Evolutionary conservation across 768 basidiomycete species (phyloP), one percentile per base, ranked within the genome.

Genomic region (Leccinellum rugosiceps): DNA sequence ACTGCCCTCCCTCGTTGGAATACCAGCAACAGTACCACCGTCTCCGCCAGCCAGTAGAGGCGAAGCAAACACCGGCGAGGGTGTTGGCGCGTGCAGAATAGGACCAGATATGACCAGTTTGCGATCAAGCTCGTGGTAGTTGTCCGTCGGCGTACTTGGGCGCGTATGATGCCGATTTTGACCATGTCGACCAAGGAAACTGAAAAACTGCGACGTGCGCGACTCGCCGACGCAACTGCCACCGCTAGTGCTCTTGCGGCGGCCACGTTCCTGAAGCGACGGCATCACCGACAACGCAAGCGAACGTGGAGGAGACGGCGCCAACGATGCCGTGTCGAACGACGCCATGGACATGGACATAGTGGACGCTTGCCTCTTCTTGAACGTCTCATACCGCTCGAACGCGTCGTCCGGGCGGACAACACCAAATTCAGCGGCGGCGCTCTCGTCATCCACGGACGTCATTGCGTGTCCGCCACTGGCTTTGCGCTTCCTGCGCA

Each of bases 361-460:
- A 6, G 4, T 30, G 1, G 64, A 56, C 3, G 41, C 19, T 52
- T 80, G 79, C 45, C 72, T 74, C 65, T 84, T 83, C 66, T 83
- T 83, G 73, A 87, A 94, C n/a, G 85, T 78, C 68, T 95, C 91
- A 67, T 96, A 97, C 35, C 92, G 80, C 56, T 91, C 90, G 69
- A 88, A 96, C 0, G 94, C 94, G 69, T 96, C 93, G 63, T 93
- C 88, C 35, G 90, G 74, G 6, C 72, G 77, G 4, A 59, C 4
- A 32, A 62, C 32, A 9, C 59, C 53, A 34, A 58, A 59, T 3
- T 70, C 53, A 61, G 34, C 52, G 11, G 9, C 58, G 66, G 15
- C 43, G 52, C 3, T 15, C 17, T 46, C 57, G 14, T 25, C 25
- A 7, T 54, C 53, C 30, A 15, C 17, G n/a, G 32, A 43, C 6